These are phyloP conservation scores for Sonneratia caseolaris DNA, from an alignment of 345 rosid species.

Conservation along the genomic window DNA sequence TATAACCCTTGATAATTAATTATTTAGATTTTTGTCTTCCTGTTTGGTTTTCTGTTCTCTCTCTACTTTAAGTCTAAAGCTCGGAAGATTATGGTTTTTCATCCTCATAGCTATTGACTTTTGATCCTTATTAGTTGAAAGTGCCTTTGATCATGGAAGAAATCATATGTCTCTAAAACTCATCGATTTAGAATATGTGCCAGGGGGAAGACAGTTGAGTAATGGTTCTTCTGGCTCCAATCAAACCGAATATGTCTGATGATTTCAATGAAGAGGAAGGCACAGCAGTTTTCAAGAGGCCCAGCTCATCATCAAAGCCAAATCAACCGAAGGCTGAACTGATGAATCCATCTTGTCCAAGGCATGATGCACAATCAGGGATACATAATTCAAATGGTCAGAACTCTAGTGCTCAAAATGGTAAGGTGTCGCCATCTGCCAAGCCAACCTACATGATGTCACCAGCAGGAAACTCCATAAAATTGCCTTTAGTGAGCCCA, in stretches of 20 bases:
- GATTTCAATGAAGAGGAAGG: conserved; percentile 49
- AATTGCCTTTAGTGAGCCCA: conserved; percentile 37
- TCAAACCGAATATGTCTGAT: conserved; percentile 23
- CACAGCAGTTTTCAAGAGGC: conserved; percentile 54
- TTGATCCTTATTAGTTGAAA: neutral
- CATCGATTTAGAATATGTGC: conserved; percentile 26
- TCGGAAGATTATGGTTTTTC: neutral
- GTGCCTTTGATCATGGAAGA: neutral
- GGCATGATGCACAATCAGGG: conserved; percentile 9
- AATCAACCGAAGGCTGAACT: conserved; percentile 38
- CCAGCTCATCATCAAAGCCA: conserved; percentile 32
- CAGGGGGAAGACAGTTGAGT: conserved; percentile 23
- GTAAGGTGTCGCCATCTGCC: conserved; percentile 40
- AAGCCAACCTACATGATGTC: conserved; percentile 38
- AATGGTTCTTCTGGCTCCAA: conserved; percentile 63
- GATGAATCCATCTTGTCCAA: conserved; percentile 27
- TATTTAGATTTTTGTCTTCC: too few relatives aligned
- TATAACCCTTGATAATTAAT: too few relatives aligned
- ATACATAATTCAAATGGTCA: conserved; percentile 43
- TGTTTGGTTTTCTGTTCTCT: too few relatives aligned
- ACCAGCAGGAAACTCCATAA: conserved; percentile 21
- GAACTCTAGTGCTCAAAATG: conserved; percentile 35
- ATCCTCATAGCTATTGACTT: neutral
- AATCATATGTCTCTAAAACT: too few relatives aligned
- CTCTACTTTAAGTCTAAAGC: neutral